phyloP scores from a whole-genome alignment of 345 rosid genomes.

The Durio zibethinus region DNA sequence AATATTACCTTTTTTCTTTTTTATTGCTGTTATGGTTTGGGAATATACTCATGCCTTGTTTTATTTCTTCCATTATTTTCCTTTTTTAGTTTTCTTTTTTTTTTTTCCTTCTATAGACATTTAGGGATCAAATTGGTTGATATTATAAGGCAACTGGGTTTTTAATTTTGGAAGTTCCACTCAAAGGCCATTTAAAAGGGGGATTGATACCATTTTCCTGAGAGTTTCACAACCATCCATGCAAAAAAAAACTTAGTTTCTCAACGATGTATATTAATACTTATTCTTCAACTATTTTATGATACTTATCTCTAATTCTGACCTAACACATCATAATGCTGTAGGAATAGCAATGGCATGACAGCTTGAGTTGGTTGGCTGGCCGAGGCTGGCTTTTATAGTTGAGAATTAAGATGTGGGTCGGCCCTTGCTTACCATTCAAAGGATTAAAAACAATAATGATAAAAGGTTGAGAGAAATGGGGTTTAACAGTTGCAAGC shows the following conservation, averaged over 20 bases:
- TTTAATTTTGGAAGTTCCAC: not conserved
- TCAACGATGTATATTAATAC: not conserved
- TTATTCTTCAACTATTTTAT: not conserved
- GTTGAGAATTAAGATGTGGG: constrained; percentile 11
- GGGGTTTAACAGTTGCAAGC: not conserved
- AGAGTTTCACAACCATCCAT: not conserved
- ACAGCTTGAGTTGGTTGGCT: constrained; percentile 16
- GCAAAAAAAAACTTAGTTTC: not conserved
- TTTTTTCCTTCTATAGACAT: not conserved
- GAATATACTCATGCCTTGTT: not conserved
- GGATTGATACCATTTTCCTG: not conserved
- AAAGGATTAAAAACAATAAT: not conserved
- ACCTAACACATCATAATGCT: constrained; percentile 14
- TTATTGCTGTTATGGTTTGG: not conserved
- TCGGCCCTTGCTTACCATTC: constrained; percentile 15
- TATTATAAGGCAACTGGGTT: not conserved
- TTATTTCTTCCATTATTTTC: not conserved
- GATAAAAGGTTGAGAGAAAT: not conserved
- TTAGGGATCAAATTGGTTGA: not conserved
- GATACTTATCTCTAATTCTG: constrained; percentile 14
- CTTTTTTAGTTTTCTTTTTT: too few species aligned
- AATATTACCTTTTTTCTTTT: not conserved
- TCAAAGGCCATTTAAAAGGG: not conserved
- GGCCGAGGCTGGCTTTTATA: not conserved
- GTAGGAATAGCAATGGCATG: constrained; percentile 14